These are phyloP conservation scores for Arabis alpina DNA, from an alignment of 345 rosid species.

Conservation along the genomic window DNA sequence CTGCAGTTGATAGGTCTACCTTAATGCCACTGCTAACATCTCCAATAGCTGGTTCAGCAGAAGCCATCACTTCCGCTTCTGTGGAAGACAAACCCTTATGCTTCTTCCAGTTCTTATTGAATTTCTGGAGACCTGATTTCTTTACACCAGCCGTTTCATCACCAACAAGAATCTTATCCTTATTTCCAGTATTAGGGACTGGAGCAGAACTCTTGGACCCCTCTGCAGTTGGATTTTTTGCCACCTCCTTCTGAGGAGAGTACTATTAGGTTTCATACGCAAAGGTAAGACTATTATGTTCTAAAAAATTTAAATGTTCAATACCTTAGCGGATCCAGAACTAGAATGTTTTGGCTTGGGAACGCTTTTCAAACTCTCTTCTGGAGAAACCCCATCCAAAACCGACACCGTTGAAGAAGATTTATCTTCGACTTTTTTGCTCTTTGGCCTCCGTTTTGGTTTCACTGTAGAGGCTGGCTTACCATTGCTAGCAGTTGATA, in stretches of 20 bases:
- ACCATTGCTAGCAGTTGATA: conserved; percentile 33
- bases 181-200: neutral
- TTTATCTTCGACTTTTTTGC: conserved; percentile 48
- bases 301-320: conserved; percentile 29
- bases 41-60: conserved; percentile 40
- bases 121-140: conserved; percentile 28
- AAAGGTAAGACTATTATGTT: conserved; percentile 25
- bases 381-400: conserved; percentile 38
- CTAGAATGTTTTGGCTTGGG: conserved; percentile 25
- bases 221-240: conserved; percentile 34
- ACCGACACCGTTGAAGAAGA: conserved; percentile 40
- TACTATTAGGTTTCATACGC: conserved; percentile 41
- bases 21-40: conserved; percentile 33
- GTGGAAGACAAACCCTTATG: conserved; percentile 43
- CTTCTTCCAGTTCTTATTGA: conserved; percentile 41
- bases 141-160: conserved; percentile 34
- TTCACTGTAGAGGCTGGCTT: conserved; percentile 43
- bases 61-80: conserved; percentile 28
- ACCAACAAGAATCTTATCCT: conserved; percentile 26
- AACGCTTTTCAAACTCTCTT: conserved; percentile 37
- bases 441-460: conserved; percentile 48
- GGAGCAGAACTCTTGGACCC: neutral
- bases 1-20: conserved; percentile 34
- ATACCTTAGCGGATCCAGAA: conserved; percentile 50
- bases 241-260: conserved; percentile 50